Percentiles rank a stretch among this genome's conserved stretches.
These are phyloP conservation scores for Amorphotheca resinae DNA, from an alignment of 495 filamentous ascomycete species.

Conservation along the genomic window DNA sequence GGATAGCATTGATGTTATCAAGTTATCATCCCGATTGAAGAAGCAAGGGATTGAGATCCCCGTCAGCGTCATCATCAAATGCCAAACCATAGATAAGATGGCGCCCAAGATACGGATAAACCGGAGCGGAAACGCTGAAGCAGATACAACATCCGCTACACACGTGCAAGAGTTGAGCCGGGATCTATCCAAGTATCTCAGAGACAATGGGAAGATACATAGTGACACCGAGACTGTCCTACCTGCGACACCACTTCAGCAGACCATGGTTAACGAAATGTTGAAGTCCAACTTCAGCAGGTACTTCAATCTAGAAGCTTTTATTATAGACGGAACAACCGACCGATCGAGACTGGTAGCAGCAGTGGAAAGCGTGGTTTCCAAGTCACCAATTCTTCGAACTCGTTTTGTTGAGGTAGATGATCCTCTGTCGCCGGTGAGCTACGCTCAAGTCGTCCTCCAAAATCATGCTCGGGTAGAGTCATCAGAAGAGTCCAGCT, in stretches of 20 bases:
- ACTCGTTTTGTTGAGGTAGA: slow-evolving; percentile 57
- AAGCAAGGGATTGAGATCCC: slow-evolving; percentile 43
- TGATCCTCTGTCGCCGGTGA: slow-evolving; percentile 35
- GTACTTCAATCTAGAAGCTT: slow-evolving; percentile 71
- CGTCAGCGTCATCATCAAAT: slow-evolving; percentile 55
- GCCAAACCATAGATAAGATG: slow-evolving; percentile 50
- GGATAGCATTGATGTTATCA: slow-evolving; percentile 76
- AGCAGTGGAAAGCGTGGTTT: slow-evolving; percentile 48
- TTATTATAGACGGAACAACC: slow-evolving; percentile 37
- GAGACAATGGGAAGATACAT: slow-evolving; percentile 21
- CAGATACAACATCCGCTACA: not conserved
- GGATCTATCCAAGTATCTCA: slow-evolving; percentile 25
- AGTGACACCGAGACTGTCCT: slow-evolving; percentile 39
- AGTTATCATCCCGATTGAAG: slow-evolving; percentile 53
- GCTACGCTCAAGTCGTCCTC: slow-evolving; percentile 56
- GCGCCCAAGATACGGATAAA: slow-evolving; percentile 3
- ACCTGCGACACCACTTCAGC: slow-evolving; percentile 63
- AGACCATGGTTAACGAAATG: slow-evolving; percentile 71
- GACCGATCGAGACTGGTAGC: slow-evolving; percentile 39
- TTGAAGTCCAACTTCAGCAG: slow-evolving; percentile 46
- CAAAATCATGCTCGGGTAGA: not conserved
- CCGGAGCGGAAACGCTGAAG: not conserved
- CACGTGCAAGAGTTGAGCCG: slow-evolving; percentile 24
- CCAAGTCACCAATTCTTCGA: slow-evolving; percentile 54
- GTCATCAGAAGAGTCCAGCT: slow-evolving; percentile 7